These are phyloP conservation scores for Danielozyma ontarioensis DNA, from an alignment of 805 yeast genomes.

Conservation along the genomic window DNA sequence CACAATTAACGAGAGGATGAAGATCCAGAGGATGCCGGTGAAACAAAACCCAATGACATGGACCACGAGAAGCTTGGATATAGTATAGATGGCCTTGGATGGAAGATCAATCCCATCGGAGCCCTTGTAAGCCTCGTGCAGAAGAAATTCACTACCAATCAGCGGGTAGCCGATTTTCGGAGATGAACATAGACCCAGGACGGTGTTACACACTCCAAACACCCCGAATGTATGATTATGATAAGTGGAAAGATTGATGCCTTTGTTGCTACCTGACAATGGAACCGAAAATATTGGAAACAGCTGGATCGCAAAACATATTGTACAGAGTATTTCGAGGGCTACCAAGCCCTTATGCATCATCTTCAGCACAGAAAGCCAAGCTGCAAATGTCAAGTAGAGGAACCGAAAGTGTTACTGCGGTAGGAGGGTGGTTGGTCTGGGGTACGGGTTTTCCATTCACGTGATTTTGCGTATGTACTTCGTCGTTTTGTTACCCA, in stretches of 20 bases:
- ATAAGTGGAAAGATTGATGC: slow-evolving; percentile 26
- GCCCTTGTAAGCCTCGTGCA: slow-evolving; percentile 4
- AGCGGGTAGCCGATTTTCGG: slow-evolving; percentile 35
- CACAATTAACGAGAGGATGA: slow-evolving; percentile 7
- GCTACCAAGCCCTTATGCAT: slow-evolving; percentile 29
- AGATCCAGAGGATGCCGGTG: slow-evolving; percentile 15
- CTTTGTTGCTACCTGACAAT: slow-evolving; percentile 24
- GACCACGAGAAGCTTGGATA: slow-evolving; percentile 37
- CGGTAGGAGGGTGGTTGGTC: neutral
- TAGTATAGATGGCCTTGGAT: slow-evolving; percentile 31
- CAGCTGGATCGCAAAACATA: slow-evolving; percentile 32
- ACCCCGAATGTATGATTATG: slow-evolving; percentile 36
- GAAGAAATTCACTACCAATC: slow-evolving; percentile 10
- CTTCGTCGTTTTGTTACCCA: slow-evolving; percentile 1
- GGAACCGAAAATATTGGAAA: slow-evolving; percentile 41
- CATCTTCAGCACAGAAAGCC: neutral
- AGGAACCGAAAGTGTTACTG: neutral
- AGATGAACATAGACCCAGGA: slow-evolving; percentile 22
- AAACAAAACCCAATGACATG: slow-evolving; percentile 36
- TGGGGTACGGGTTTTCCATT: too few species aligned
- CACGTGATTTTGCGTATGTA: slow-evolving; percentile 1
- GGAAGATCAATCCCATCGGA: slow-evolving; percentile 31
- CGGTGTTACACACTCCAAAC: slow-evolving; percentile 36
- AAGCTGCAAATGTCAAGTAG: neutral
- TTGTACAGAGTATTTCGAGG: slow-evolving; percentile 20